Conservation (phyloP, 2,329 filamentous ascomycete genomes). For the Ascosphaera apis region DNA sequence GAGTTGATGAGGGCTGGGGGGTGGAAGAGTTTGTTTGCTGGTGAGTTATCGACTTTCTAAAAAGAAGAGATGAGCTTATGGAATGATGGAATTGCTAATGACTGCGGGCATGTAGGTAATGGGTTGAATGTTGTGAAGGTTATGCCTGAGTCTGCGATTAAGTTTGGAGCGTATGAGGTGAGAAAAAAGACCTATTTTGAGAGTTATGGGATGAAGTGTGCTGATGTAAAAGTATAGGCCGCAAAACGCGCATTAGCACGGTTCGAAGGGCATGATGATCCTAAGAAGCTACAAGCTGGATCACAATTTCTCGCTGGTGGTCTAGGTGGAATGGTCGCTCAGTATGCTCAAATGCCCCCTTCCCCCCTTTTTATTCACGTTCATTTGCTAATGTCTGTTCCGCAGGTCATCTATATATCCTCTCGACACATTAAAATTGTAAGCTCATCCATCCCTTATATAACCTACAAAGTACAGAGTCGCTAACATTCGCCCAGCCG, state of each 20-base stretch:
- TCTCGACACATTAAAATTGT: constrained; percentile 46
- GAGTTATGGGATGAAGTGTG: neutral
- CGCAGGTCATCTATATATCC: constrained; percentile 74
- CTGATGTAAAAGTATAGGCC: constrained; percentile 26
- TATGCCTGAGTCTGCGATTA: constrained; percentile 95
- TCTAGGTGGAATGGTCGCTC: constrained; percentile 77
- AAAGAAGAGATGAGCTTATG: constrained; percentile 2
- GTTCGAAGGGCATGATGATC: constrained; percentile 70
- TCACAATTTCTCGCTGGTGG: constrained; percentile 86
- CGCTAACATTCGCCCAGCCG: constrained; percentile 31
- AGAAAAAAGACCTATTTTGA: constrained; percentile 6
- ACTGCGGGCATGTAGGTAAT: constrained; percentile 62
- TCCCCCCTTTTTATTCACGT: constrained; percentile 8
- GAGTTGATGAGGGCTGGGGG: constrained; percentile 74
- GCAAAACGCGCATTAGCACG: constrained; percentile 70
- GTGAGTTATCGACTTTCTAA: too few species aligned
- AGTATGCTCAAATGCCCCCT: constrained; percentile 29
- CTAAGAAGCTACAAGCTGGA: constrained; percentile 52
- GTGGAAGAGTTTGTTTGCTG: constrained; percentile 73
- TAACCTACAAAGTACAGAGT: too few species aligned
- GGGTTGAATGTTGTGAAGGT: constrained; percentile 93
- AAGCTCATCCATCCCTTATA: too few species aligned
- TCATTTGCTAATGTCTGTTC: too few species aligned
- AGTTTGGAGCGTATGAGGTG: constrained; percentile 88
- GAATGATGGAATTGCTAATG: neutral